Percentiles rank a stretch among this genome's conserved stretches.
Conservation (phyloP, 2,329 filamentous ascomycete species). For the Cryphonectria japonica region DNA sequence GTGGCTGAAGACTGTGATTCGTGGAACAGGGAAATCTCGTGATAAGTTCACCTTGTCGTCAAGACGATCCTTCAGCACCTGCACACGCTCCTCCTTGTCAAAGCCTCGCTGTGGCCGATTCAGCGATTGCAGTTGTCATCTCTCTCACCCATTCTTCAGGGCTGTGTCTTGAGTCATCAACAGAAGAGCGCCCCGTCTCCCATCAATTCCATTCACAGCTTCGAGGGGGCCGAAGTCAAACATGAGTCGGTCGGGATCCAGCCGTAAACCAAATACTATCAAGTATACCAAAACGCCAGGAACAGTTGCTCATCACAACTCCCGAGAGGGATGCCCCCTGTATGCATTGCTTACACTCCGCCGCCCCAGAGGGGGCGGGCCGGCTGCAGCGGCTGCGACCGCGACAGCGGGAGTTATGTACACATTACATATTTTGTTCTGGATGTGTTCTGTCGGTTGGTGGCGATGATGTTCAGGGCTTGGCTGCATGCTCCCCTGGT, state of each 20-base stretch:
- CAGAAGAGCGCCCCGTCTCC: neutral
- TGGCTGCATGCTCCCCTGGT: constrained; percentile 18
- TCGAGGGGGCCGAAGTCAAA: constrained; percentile 17
- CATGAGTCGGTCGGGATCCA: constrained; percentile 14
- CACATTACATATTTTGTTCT: neutral
- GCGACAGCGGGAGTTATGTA: neutral
- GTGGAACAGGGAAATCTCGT: constrained; percentile 22
- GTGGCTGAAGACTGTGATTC: constrained; percentile 20
- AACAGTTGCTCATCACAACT: neutral
- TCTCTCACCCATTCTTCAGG: neutral
- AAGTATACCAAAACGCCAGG: neutral
- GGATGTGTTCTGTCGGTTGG: constrained; percentile 15
- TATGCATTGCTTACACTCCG: neutral
- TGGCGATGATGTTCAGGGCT: constrained; percentile 14
- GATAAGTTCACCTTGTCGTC: constrained; percentile 4
- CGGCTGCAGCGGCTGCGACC: neutral
- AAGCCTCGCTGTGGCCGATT: neutral
- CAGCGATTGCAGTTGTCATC: neutral
- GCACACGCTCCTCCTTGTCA: neutral
- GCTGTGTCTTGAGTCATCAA: neutral
- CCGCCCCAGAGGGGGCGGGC: no score
- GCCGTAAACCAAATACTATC: neutral
- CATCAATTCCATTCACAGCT: neutral
- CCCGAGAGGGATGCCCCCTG: constrained; percentile 21
- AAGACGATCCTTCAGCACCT: neutral